Base-by-base conservation (phyloP, 805 yeast genomes). In the Saturnispora sanitii region DNA sequence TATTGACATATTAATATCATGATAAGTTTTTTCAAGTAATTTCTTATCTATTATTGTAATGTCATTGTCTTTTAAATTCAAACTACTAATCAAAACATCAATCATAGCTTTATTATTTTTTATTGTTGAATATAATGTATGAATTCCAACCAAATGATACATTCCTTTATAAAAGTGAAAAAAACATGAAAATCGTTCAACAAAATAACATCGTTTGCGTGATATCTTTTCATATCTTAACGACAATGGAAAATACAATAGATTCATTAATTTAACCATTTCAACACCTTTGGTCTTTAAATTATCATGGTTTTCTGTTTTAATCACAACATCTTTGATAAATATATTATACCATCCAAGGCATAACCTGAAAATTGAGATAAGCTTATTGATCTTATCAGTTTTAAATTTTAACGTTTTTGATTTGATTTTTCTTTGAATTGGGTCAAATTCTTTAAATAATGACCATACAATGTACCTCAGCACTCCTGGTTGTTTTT, bases 401-500 rank as follows among this genome's bases (percentile, higher is more conserved):
- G 27, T 19, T 21, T 37, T 26, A 27, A 20, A 18, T 15, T 28
- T 34, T 7, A 21, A 30, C 16, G 34, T 25, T 18, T 19, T 35
- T 22, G 11, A 23, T 28, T 34, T 42, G 11, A 29, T 12, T 21
- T n/a, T 13, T 28, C 19, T 37, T 26, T 7, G 32, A 16, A 34
- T 26, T 9, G 18, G 26, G 16, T 19, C 40, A 19, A 19, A 38
- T 16, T 28, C 41, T 29, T 13, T 33, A 13, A 15, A 26, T 29
- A 17, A 28, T 6, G 27, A 42, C 30, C 19, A n/a, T 12, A 36
- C 20, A 25, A 25, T 33, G n/a, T 13, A 35, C 25, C 34, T 42
- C 45, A 37, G 31, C 16, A 40, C n/a, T 15, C 43, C 43, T 35
- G 21, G 23, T 15, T 25, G 12, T 8, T 26, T 33, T 22, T 39